A percentile compares a stretch with the other conserved stretches of the same genome.
phyloP scores from a whole-genome alignment of 176 grass and related monocot genomes.

The Sorghum bicolor region Sorghum_bicolor_NCBIv3 NC_012871.2:62827001-62827500 shows the following conservation, averaged over 20 bases:
- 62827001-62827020: not conserved
- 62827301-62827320: constrained; percentile 94
- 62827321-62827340: constrained; percentile 51
- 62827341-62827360: constrained; percentile 35
- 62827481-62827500: constrained; percentile 51
- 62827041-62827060: not conserved
- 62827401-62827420: not conserved
- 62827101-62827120: not conserved
- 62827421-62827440: not conserved
- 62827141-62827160: not conserved
- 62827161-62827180: not conserved
- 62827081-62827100: not conserved
- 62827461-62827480: constrained; percentile 71
- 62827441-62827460: not conserved
- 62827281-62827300: constrained; percentile 71
- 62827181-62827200: not conserved
- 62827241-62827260: constrained; percentile 65
- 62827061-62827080: not conserved
- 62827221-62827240: not conserved
- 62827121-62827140: not conserved
- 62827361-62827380: constrained; percentile 68
- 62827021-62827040: not conserved
- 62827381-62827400: constrained; percentile 26
- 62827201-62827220: not conserved
- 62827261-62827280: constrained; percentile 88